Conservation (phyloP, 1,284 basidiomycete species). For the Moesziomyces sp. region DNA sequence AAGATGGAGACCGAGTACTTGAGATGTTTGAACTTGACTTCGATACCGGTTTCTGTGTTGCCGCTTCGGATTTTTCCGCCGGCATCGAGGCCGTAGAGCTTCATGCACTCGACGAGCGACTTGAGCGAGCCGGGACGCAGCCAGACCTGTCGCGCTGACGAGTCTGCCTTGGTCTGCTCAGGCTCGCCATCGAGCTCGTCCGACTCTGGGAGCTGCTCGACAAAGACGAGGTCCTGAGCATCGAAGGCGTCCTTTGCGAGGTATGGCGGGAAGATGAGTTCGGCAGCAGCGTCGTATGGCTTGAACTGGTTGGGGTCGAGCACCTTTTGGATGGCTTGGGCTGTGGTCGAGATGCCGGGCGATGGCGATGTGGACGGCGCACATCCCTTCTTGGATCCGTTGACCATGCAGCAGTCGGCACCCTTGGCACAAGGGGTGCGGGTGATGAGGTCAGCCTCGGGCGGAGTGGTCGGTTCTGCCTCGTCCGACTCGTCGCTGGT, state of each 20-base stretch:
- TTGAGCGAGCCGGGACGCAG: slow-evolving; percentile 55
- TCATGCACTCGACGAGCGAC: slow-evolving; percentile 49
- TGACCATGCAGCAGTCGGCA: slow-evolving; percentile 55
- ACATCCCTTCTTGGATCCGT: slow-evolving; percentile 36
- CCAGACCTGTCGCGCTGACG: slow-evolving; percentile 47
- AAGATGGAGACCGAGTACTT: slow-evolving; percentile 64
- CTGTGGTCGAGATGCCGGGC: slow-evolving; percentile 34
- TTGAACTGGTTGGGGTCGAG: slow-evolving; percentile 42
- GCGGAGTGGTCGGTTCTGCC: slow-evolving; percentile 36
- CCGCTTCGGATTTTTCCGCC: slow-evolving; percentile 58
- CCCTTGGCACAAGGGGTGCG: slow-evolving; percentile 50
- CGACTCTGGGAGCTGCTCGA: slow-evolving; percentile 33
- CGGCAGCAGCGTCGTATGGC: slow-evolving; percentile 64
- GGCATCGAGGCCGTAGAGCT: slow-evolving; percentile 29
- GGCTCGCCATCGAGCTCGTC: slow-evolving; percentile 35
- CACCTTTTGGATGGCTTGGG: slow-evolving; percentile 35
- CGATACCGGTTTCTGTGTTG: slow-evolving; percentile 62
- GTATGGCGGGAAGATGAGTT: slow-evolving; percentile 68
- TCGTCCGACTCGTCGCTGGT: slow-evolving; percentile 44
- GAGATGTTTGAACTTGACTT: slow-evolving; percentile 59
- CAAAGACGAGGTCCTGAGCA: slow-evolving; percentile 54
- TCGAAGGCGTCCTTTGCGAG: slow-evolving; percentile 59
- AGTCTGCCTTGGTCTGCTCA: slow-evolving; percentile 6
- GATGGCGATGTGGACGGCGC: slow-evolving; percentile 9
- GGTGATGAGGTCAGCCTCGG: slow-evolving; percentile 44